phyloP scores from a whole-genome alignment of 176 grass and related monocot species.

The Ensete glaucum region DNA sequence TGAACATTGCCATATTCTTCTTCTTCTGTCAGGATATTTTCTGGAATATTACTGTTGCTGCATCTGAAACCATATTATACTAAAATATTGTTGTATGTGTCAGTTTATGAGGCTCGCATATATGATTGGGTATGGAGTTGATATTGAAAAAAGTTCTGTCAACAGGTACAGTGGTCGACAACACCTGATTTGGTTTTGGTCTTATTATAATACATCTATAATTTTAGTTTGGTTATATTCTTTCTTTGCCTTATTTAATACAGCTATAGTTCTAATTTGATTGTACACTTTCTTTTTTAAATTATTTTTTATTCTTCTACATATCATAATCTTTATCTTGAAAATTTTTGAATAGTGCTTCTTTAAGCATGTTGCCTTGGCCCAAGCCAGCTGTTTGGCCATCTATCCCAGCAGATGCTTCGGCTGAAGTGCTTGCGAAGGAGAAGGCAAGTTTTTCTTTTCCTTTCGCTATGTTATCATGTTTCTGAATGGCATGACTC shows the following conservation, averaged over 20 bases:
- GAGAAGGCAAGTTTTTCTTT: constrained; percentile 71
- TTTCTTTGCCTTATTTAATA: no score
- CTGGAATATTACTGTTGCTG: neutral
- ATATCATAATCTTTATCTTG: constrained; percentile 13
- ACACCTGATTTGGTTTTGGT: neutral
- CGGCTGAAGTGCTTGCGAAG: constrained; percentile 73
- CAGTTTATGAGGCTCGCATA: constrained; percentile 99
- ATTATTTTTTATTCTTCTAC: constrained; percentile 3
- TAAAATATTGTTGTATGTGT: constrained; percentile 24
- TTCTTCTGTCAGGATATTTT: neutral
- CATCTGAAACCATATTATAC: constrained; percentile 16
- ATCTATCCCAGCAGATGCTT: constrained; percentile 66
- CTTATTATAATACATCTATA: constrained; percentile 3
- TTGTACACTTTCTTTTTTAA: neutral
- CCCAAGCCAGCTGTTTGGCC: constrained; percentile 97
- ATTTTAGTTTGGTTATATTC: neutral
- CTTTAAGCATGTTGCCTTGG: constrained; percentile 97
- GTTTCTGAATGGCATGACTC: neutral
- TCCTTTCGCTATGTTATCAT: constrained; percentile 13
- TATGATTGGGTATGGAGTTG: constrained; percentile 91
- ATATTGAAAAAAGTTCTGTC: constrained; percentile 86
- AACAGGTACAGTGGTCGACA: constrained; percentile 52
- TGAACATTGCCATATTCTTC: neutral
- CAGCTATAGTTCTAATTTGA: constrained; percentile 4
- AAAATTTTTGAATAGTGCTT: constrained; percentile 49